Evolutionary conservation across 2,329 filamentous ascomycete genomes (phyloP).

Genomic region (Cordyceps pruinosa): DNA sequence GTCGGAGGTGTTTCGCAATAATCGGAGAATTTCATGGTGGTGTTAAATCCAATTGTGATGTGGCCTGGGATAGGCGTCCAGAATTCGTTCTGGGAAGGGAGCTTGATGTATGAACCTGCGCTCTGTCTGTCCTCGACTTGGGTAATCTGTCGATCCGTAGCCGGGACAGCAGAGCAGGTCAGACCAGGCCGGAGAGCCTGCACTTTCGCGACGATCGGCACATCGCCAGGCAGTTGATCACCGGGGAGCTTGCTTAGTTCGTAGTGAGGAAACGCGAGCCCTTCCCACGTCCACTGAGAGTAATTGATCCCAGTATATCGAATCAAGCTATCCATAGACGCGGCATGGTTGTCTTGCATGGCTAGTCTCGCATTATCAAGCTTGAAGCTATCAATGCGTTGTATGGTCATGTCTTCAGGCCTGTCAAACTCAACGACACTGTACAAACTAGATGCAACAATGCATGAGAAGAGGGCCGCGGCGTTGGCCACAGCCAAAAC

Average conservation of each 20-base stretch:
- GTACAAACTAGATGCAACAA: constrained; percentile 22
- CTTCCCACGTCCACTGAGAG: constrained; percentile 25
- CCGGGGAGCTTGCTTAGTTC: constrained; percentile 8
- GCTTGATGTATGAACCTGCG: not conserved
- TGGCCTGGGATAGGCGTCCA: constrained; percentile 3
- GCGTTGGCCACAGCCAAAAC: not conserved
- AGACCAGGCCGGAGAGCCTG: constrained; percentile 17
- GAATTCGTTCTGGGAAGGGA: constrained; percentile 4
- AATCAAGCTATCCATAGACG: constrained; percentile 21
- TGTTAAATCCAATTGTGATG: constrained; percentile 17
- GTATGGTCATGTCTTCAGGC: constrained; percentile 19
- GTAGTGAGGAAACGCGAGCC: constrained; percentile 22
- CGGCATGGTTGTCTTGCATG: constrained; percentile 18
- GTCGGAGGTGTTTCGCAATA: constrained; percentile 17
- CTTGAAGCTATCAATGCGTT: constrained; percentile 22
- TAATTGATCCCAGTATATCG: constrained; percentile 23
- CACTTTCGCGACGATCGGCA: constrained; percentile 14
- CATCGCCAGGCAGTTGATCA: constrained; percentile 8
- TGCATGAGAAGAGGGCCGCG: not conserved
- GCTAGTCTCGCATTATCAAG: constrained; percentile 18
- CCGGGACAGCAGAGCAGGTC: constrained; percentile 17
- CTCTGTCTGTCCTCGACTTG: constrained; percentile 11
- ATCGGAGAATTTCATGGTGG: constrained; percentile 15
- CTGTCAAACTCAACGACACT: constrained; percentile 20
- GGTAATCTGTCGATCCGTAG: constrained; percentile 12